A percentile compares a stretch with the other conserved stretches of the same genome.
phyloP scores from a whole-genome alignment of 1,284 basidiomycete genomes.

The Abortiporus biennis region DNA sequence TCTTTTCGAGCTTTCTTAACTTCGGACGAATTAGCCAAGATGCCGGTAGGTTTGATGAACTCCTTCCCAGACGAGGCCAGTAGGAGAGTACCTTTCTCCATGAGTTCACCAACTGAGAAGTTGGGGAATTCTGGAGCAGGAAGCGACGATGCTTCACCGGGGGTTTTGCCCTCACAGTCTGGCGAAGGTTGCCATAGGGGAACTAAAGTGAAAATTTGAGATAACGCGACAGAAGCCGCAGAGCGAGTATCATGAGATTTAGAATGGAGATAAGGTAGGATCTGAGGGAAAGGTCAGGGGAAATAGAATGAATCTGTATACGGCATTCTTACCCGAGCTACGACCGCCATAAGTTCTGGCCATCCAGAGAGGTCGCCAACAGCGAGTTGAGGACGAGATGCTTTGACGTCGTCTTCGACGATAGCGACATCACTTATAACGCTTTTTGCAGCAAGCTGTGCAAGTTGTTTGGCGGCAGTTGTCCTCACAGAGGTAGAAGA shows the following conservation, averaged over 20 bases:
- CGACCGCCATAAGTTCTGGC: conserved; percentile 78
- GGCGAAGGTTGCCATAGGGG: conserved; percentile 74
- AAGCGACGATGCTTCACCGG: conserved; percentile 19
- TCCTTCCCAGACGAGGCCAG: conserved; percentile 87
- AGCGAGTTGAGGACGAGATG: conserved; percentile 49
- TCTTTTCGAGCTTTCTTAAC: conserved; percentile 79
- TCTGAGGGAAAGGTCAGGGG: conserved; percentile 36
- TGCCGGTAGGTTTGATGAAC: conserved; percentile 65
- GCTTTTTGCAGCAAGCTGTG: conserved; percentile 80
- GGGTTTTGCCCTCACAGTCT: conserved; percentile 22
- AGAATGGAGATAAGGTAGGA: conserved; percentile 84
- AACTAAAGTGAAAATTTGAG: conserved; percentile 79
- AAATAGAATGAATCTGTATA: conserved; percentile 1
- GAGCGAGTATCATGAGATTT: conserved; percentile 84
- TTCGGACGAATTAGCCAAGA: conserved; percentile 63
- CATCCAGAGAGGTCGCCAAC: conserved; percentile 65
- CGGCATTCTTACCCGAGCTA: conserved; percentile 57
- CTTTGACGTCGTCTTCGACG: conserved; percentile 72
- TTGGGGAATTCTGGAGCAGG: conserved; percentile 55
- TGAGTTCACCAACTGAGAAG: conserved; percentile 72
- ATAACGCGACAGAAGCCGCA: conserved; percentile 80
- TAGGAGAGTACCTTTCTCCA: conserved; percentile 70
- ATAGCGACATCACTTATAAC: conserved; percentile 77
- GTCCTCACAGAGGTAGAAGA: conserved; percentile 81
- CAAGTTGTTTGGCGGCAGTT: conserved; percentile 90